Percentiles rank a stretch among this genome's conserved stretches.
Conservation (phyloP, 371 early-diverging fungal genomes). For the Zopfochytrium polystomum region DNA sequence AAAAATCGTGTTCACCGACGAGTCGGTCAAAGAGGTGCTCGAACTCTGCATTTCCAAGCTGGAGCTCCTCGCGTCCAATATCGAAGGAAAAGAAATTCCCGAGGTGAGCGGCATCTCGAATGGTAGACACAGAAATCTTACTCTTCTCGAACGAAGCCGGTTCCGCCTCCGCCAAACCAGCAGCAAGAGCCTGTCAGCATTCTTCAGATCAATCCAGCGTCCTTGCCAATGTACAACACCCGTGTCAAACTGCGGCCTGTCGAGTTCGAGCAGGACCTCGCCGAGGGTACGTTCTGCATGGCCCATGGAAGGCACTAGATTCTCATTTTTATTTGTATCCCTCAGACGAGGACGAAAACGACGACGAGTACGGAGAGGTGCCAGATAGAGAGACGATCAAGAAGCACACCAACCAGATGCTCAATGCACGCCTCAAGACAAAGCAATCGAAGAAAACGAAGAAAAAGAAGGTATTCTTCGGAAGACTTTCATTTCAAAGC, state of each 20-base stretch:
- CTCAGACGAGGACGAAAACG: constrained; percentile 51
- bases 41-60: constrained; percentile 45
- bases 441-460: constrained; percentile 51
- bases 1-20: constrained; percentile 31
- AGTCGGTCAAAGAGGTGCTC: constrained; percentile 38
- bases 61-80: constrained; percentile 31
- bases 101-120: constrained; percentile 35
- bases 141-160: too few species aligned
- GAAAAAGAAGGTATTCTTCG: constrained; percentile 47
- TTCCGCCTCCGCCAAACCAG: constrained; percentile 34
- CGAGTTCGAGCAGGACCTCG: constrained; percentile 48
- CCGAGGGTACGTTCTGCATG: constrained; percentile 22
- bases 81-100: constrained; percentile 50
- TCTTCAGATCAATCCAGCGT: constrained; percentile 44
- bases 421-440: constrained; percentile 49
- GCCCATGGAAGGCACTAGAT: neutral
- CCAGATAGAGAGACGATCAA: constrained; percentile 59
- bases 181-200: constrained; percentile 46
- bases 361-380: constrained; percentile 52
- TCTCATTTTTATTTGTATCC: neutral
- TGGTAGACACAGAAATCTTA: neutral
- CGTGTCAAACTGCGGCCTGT: constrained; percentile 52
- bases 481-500: neutral
- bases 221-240: constrained; percentile 49
- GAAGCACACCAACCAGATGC: constrained; percentile 52